phyloP scores from a whole-genome alignment of 208 protist genomes.

The Trypanosoma avium region DNA sequence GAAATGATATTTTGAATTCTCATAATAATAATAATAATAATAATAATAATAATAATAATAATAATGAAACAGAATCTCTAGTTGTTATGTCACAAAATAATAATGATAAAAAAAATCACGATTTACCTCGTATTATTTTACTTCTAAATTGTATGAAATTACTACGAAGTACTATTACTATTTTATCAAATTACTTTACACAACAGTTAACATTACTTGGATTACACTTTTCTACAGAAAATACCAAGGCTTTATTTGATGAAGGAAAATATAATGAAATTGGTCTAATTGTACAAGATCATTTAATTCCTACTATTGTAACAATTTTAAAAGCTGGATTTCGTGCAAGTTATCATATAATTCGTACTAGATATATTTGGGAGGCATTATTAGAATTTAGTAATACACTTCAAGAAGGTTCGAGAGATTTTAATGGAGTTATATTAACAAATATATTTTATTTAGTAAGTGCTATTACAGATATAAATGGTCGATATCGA shows the following conservation, averaged over 20 bases:
- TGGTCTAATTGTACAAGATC: slow-evolving; percentile 28
- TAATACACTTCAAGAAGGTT: slow-evolving; percentile 26
- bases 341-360: slow-evolving; percentile 27
- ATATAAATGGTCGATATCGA: slow-evolving; percentile 20
- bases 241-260: slow-evolving; percentile 33
- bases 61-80: background rate
- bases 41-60: background rate
- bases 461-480: slow-evolving; percentile 39
- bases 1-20: background rate
- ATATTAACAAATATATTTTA: slow-evolving; percentile 27
- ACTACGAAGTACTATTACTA: slow-evolving; percentile 9
- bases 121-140: background rate
- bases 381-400: slow-evolving; percentile 33
- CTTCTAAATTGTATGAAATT: slow-evolving; percentile 1
- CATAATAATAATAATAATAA: too few species aligned
- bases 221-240: background rate
- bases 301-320: slow-evolving; percentile 33
- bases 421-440: slow-evolving; percentile 33
- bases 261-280: slow-evolving; percentile 34
- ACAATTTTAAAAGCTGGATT: slow-evolving; percentile 33
- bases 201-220: slow-evolving; percentile 19
- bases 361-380: slow-evolving; percentile 38
- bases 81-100: background rate
- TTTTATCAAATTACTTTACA: slow-evolving; percentile 37
- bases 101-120: too few species aligned